A percentile compares a stretch with the other conserved stretches of the same genome.
Evolutionary conservation across 768 basidiomycete genomes (phyloP).

Genomic region (Sutorius australiensis): DNA sequence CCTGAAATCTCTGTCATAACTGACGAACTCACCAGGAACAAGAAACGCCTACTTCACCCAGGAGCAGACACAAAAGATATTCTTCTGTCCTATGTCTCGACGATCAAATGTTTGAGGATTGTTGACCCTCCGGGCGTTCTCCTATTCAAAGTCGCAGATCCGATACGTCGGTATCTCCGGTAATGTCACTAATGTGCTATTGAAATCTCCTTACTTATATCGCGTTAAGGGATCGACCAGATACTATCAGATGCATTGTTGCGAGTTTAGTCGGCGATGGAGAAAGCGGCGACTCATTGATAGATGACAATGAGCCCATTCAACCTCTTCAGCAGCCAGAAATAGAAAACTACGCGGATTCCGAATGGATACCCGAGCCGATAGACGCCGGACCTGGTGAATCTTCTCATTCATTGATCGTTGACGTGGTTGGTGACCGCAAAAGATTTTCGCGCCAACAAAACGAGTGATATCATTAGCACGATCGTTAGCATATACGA

Average conservation of each 20-base stretch:
- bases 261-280: constrained; percentile 85
- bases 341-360: constrained; percentile 84
- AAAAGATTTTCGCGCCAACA: constrained; percentile 86
- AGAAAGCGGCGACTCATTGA: constrained; percentile 73
- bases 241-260: constrained; percentile 93
- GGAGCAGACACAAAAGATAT: constrained; percentile 94
- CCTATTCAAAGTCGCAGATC: constrained; percentile 90
- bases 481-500: constrained; percentile 97
- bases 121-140: constrained; percentile 92
- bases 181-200: constrained; percentile 26
- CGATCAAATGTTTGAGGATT: constrained; percentile 85
- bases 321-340: constrained; percentile 71
- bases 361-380: constrained; percentile 94
- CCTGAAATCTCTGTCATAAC: neutral
- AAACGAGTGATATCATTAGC: constrained; percentile 90
- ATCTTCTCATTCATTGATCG: constrained; percentile 10
- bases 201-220: neutral
- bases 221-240: constrained; percentile 65
- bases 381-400: constrained; percentile 92
- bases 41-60: constrained; percentile 86
- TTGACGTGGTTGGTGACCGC: neutral
- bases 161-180: constrained; percentile 87
- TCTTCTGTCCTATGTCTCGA: constrained; percentile 83
- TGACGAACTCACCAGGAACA: constrained; percentile 51
- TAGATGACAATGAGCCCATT: constrained; percentile 81